Evolutionary conservation across 139 green algal genomes (phyloP).

Genomic region (Astrephomene gubernaculifera): DNA sequence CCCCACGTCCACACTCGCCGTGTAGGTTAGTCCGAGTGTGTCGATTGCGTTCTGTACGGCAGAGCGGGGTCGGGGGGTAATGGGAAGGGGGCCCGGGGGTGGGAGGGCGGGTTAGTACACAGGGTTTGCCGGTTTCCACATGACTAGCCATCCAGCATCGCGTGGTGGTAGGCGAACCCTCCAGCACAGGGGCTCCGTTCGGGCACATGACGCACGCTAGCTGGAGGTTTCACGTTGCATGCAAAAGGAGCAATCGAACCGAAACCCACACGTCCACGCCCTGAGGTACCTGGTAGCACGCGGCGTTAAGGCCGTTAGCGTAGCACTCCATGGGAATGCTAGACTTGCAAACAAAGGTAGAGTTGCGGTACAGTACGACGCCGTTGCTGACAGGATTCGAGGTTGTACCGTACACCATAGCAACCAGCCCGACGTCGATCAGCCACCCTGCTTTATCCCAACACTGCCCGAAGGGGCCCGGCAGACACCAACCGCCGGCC

Average conservation of each 20-base stretch:
- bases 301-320: neutral
- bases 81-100: neutral
- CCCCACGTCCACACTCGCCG: neutral
- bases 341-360: neutral
- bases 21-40: neutral
- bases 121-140: neutral
- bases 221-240: too few species aligned
- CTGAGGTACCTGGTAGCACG: neutral
- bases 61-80: neutral
- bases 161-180: too few species aligned
- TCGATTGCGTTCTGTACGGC: neutral
- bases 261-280: neutral
- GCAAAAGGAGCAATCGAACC: too few species aligned
- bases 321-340: neutral
- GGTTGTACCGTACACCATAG: neutral
- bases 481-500: neutral
- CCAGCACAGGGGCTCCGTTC: too few species aligned
- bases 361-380: conserved; percentile 2
- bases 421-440: neutral
- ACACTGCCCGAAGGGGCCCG: neutral
- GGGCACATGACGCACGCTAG: too few species aligned
- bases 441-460: neutral
- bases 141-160: neutral
- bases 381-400: neutral
- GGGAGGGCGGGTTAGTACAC: neutral